Evolutionary conservation across 2,329 filamentous ascomycete genomes (phyloP).

Genomic region (Curvularia eragrostidis): DNA sequence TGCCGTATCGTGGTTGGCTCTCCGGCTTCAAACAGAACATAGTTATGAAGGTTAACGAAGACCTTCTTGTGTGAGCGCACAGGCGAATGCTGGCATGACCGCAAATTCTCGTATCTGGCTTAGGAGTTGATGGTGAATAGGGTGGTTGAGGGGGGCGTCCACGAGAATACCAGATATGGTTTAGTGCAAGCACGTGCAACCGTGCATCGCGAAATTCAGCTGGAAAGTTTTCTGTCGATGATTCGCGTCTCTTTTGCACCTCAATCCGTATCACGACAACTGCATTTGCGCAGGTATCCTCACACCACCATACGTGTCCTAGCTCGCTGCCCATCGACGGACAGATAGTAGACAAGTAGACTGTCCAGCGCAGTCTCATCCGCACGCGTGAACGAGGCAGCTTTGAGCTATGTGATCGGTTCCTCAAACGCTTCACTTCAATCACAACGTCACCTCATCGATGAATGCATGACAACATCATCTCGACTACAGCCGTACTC

Average conservation of each 20-base stretch:
- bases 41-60: constrained; percentile 4
- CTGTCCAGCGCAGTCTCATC: neutral
- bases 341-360: neutral
- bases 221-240: constrained; percentile 5
- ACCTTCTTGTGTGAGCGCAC: neutral
- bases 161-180: constrained; percentile 11
- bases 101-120: neutral
- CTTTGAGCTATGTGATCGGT: neutral
- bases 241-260: neutral
- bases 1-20: constrained; percentile 3
- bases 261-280: constrained; percentile 1
- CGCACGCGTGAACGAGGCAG: neutral
- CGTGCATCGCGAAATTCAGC: constrained; percentile 13
- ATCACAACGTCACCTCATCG: neutral
- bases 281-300: neutral
- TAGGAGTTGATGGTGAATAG: constrained; percentile 2
- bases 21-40: neutral
- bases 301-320: neutral
- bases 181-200: constrained; percentile 24
- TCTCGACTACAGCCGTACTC: neutral
- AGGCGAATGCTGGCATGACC: constrained; percentile 1
- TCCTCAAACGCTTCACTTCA: neutral
- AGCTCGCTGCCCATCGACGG: no score
- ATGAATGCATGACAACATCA: neutral
- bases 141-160: constrained; percentile 6